Evolutionary conservation across 305 asterid species (phyloP), one percentile per base, ranked within the genome.

Genomic region (Solanum aculeatissimum): DNA sequence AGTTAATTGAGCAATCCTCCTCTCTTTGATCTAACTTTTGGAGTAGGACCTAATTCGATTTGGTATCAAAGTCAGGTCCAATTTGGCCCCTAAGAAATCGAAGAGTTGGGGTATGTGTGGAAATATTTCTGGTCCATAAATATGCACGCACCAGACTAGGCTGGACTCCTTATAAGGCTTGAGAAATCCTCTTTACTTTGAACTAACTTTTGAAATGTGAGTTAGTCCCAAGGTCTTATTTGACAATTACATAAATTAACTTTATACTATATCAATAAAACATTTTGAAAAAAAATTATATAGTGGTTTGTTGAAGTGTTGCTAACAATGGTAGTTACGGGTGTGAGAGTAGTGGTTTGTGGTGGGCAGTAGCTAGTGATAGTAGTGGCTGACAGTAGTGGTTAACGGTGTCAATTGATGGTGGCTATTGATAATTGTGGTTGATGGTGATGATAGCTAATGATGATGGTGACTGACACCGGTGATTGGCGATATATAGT

Each of bases 61-160:
- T 35, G 4, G 40, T 35, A 5, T 35, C 40, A 3, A 3, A 35
- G 40, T 35, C 3, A 35, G 40, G 7, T 5, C 7, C 40, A 35
- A 35, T 35, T 0, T 35, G 40, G 40, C 4, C 40, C 40, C 40
- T 1, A 35, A 4, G 40, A 35, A 35, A 35, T 5, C 4, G 40
- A 35, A 35, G 6, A 35, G 40, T 35, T 35, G 40, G 40, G 40
- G 40, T 35, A 5, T 3, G 32, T 3, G 40, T 35, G 40, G 43
- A 40, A 40, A 40, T 6, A 40, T 1, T 7, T 1, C 8, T 6
- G 7, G 43, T 40, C 43, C 65, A 57, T n/a, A 14, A 57, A 57
- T n/a, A 12, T 57, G 27, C 65, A 0, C 29, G 0, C 7, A 57
- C 15, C 0, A 1, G 7, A 21, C 0, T 58, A 0, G 65, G 65